Evolutionary conservation across 331 rosid species (phyloP), one percentile per base, ranked within the genome.

Genomic region (Quercus phellos): DNA sequence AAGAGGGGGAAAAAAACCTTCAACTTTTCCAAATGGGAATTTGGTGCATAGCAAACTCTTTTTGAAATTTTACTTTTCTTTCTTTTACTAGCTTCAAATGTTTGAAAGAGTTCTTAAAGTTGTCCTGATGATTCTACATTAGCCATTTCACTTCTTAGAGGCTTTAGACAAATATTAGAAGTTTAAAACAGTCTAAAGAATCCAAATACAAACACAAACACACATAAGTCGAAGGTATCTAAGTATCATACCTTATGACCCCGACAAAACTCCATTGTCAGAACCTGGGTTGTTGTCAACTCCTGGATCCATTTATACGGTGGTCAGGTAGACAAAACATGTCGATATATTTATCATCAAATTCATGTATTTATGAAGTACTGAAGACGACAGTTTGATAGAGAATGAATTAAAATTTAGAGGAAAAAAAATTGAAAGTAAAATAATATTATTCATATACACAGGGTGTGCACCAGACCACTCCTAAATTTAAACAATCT

Each of bases 221-320:
- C 13, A 12, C 17, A 70, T 27, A 4, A 10, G 53, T 22, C 56
- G 26, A 30, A 21, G 26, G 53, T 66, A 21, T 18, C 68, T n/a
- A 74, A 55, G 80, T 66, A 66, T 17, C 85, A 50, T 84, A 92
- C 98, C 97, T 88, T 92, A 54, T 60, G 84, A 60, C 98, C 98
- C 6, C 66, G 26, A 85, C 70, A 90, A 84, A 90, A 94, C 80
- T 94, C 81, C 98, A 92, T 94, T 46, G 90, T 89, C 74, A 94
- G 88, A 80, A 94, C 94, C 84, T 84, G 88, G 72, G 75, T 88
- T 35, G 89, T 92, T 3, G 98, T 92, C 85, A 85, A 84, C 72
- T 89, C 97, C 98, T 94, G 84, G 78, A 82, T 4, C 80, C 51
- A 87, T 51, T 74, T 75, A 69, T 63, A 50, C 71, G 74, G 70